These are phyloP conservation scores for Physaria fendleri DNA, from an alignment of 345 rosid species.

Conservation along the genomic window DNA sequence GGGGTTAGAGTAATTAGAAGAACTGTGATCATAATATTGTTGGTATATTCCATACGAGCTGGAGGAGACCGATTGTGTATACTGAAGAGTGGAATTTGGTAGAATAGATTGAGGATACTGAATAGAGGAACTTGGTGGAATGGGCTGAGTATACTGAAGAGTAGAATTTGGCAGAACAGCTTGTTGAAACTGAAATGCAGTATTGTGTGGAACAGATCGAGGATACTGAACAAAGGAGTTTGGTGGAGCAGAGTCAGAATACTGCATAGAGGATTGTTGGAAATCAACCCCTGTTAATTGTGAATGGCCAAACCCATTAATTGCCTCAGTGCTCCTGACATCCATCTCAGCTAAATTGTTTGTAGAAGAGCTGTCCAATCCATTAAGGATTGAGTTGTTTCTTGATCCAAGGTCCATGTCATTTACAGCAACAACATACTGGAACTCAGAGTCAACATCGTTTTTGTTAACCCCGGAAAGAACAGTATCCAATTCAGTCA, in stretches of 20 bases:
- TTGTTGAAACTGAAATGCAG: conserved; percentile 28
- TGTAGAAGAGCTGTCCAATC: conserved; percentile 43
- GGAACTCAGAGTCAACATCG: conserved; percentile 64
- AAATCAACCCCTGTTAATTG: conserved; percentile 30
- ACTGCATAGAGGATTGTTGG: conserved; percentile 37
- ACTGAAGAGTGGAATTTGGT: conserved; percentile 20
- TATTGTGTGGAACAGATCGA: conserved; percentile 37
- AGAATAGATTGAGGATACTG: conserved; percentile 27
- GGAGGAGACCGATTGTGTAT: conserved; percentile 45
- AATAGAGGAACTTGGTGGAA: conserved; percentile 22
- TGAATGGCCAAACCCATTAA: conserved; percentile 34
- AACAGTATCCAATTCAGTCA: conserved; percentile 59
- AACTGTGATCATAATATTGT: conserved; percentile 35
- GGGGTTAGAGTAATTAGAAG: conserved; percentile 33
- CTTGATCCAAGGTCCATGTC: conserved; percentile 64
- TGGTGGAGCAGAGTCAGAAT: conserved; percentile 30
- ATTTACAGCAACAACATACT: conserved; percentile 69
- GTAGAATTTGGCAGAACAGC: conserved; percentile 24
- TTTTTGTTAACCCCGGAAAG: conserved; percentile 41
- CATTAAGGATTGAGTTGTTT: conserved; percentile 43
- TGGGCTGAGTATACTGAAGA: conserved; percentile 20
- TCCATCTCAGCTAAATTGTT: conserved; percentile 52
- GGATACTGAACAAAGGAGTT: conserved; percentile 46
- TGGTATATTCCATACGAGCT: conserved; percentile 42
- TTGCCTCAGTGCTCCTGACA: conserved; percentile 32